A percentile compares a stretch with the other conserved stretches of the same genome.
Conservation (phyloP, 331 rosid species). For the Dryas integrifolia region DNA sequence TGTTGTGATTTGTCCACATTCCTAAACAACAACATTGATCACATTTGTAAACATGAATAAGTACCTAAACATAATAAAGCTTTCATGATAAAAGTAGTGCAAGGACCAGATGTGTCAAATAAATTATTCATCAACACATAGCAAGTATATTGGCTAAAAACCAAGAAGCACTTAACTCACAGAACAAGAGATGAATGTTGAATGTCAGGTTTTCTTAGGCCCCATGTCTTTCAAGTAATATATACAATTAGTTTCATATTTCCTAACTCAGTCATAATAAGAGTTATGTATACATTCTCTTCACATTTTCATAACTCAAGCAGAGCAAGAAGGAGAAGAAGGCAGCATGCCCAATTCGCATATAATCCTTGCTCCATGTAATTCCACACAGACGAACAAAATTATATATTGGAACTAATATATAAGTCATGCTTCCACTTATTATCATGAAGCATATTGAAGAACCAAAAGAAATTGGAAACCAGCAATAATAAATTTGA, state of each 20-base stretch:
- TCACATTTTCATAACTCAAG: background rate
- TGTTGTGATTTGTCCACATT: slow-evolving; percentile 69
- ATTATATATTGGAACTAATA: background rate
- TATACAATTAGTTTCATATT: background rate
- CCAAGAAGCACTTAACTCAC: background rate
- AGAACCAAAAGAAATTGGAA: background rate
- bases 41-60: slow-evolving; percentile 20
- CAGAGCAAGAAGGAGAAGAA: background rate
- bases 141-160: background rate
- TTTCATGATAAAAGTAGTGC: slow-evolving; percentile 10
- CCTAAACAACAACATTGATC: slow-evolving; percentile 44
- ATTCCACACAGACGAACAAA: background rate
- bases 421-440: background rate
- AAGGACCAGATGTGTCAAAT: slow-evolving; percentile 1
- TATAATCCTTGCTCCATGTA: background rate
- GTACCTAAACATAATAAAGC: background rate
- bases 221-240: background rate
- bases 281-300: background rate
- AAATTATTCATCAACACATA: background rate
- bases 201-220: no score
- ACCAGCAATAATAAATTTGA: background rate
- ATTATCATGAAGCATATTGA: background rate
- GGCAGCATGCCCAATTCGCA: background rate
- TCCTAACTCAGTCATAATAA: background rate
- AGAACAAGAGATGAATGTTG: background rate